Evolutionary conservation across 2,329 filamentous ascomycete species (phyloP).

Genomic region (Colletotrichum sp.): DNA sequence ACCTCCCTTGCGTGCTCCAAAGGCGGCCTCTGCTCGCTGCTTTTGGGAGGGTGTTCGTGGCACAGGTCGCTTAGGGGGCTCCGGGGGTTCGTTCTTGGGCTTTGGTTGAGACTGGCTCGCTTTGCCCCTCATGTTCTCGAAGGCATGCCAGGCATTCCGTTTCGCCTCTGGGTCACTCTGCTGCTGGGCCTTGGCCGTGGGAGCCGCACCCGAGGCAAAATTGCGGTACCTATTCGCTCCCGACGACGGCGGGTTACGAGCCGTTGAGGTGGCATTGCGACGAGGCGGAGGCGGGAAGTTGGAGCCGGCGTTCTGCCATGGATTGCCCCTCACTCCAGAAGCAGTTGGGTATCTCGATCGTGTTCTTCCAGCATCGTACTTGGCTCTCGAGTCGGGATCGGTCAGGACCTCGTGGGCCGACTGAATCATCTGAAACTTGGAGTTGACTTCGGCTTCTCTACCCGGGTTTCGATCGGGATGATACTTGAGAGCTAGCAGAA

Average conservation of each 20-base stretch:
- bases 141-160: conserved; percentile 46
- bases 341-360: conserved; percentile 47
- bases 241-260: conserved; percentile 32
- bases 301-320: conserved; percentile 55
- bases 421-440: conserved; percentile 87
- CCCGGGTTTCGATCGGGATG: conserved; percentile 91
- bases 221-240: conserved; percentile 53
- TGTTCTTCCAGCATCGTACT: conserved; percentile 56
- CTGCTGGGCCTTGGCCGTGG: conserved; percentile 45
- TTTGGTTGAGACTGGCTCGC: conserved; percentile 30
- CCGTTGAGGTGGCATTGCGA: conserved; percentile 33
- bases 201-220: conserved; percentile 45
- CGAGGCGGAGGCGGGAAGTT: conserved; percentile 58
- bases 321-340: conserved; percentile 63
- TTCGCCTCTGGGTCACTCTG: conserved; percentile 38
- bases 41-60: conserved; percentile 58
- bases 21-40: conserved; percentile 60
- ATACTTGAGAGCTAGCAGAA: conserved; percentile 72
- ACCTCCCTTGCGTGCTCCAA: conserved; percentile 55
- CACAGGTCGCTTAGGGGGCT: conserved; percentile 40
- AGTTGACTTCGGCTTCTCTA: conserved; percentile 77
- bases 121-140: conserved; percentile 47
- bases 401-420: conserved; percentile 79
- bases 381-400: conserved; percentile 54
- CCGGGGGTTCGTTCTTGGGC: conserved; percentile 30